A percentile compares a stretch with the other conserved stretches of the same genome.
These are phyloP conservation scores for Eutreptiella sp. DNA, from an alignment of 208 protist genomes.

Conservation along the genomic window DNA sequence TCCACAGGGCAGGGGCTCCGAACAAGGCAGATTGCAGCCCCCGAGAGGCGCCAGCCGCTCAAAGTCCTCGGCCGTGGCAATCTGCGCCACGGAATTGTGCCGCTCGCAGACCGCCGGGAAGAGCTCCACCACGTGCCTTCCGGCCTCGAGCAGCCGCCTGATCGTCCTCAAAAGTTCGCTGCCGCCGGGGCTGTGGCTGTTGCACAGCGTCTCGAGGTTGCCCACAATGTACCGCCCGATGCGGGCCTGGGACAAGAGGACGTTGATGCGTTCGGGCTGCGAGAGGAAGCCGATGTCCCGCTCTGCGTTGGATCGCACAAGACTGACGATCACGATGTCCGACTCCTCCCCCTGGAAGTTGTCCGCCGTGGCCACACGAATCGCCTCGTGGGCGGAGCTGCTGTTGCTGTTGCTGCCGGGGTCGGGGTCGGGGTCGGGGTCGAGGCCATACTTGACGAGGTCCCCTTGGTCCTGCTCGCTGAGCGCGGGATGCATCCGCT, in stretches of 20 bases:
- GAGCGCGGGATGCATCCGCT: no score
- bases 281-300: constrained; percentile 44
- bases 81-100: constrained; percentile 11
- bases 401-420: no score
- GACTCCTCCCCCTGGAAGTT: constrained; percentile 50
- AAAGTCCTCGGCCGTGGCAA: not conserved
- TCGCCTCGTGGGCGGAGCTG: not conserved
- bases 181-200: not conserved
- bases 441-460: no score
- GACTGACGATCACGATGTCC: constrained; percentile 39
- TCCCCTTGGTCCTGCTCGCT: no score
- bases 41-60: not conserved
- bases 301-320: constrained; percentile 45
- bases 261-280: constrained; percentile 41
- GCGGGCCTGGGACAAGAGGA: constrained; percentile 44
- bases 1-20: constrained; percentile 17
- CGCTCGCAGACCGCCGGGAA: constrained; percentile 23
- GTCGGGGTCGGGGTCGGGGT: no score
- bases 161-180: not conserved
- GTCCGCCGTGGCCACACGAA: constrained; percentile 43
- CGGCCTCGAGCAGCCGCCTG: not conserved
- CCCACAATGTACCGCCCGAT: no score
- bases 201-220: no score
- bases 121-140: not conserved
- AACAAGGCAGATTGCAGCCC: constrained; percentile 29